A percentile compares a stretch with the other conserved stretches of the same genome.
Evolutionary conservation across 306 rosid species (phyloP).

Genomic region (Medicago ruthenica): DNA sequence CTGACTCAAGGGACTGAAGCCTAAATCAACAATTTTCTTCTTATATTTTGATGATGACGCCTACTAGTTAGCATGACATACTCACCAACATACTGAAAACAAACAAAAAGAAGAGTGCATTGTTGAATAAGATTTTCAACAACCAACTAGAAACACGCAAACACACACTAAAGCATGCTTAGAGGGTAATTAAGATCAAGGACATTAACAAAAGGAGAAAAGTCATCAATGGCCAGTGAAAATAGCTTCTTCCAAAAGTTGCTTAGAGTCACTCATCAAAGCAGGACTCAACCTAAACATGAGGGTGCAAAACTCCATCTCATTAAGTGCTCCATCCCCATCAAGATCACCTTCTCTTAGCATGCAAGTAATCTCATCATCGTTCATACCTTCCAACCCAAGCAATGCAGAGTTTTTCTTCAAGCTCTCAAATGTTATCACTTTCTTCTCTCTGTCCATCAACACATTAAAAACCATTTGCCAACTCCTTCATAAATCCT

Average conservation of each 20-base stretch:
- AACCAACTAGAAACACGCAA: slow-evolving; percentile 12
- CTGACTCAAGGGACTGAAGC: background rate
- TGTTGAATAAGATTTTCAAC: slow-evolving; percentile 18
- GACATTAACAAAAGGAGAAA: background rate
- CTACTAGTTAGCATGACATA: background rate
- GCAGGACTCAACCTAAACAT: slow-evolving; percentile 88
- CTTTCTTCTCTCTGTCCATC: slow-evolving; percentile 66
- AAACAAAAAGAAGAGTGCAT: background rate
- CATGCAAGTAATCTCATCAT: slow-evolving; percentile 75
- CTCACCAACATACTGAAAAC: background rate
- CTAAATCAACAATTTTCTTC: background rate
- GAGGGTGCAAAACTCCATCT: slow-evolving; percentile 86
- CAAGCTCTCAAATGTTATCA: slow-evolving; percentile 84
- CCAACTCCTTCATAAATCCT: slow-evolving; percentile 80
- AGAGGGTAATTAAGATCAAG: too few relatives aligned
- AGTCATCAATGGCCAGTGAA: slow-evolving; percentile 5
- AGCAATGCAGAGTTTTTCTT: slow-evolving; percentile 74
- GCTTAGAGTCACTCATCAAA: slow-evolving; percentile 66
- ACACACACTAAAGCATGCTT: background rate
- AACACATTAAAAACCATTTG: slow-evolving; percentile 70
- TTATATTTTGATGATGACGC: background rate
- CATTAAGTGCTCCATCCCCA: slow-evolving; percentile 74
- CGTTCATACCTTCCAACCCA: slow-evolving; percentile 73
- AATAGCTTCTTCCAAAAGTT: slow-evolving; percentile 64
- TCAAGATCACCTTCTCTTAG: slow-evolving; percentile 84